Conservation (phyloP, 2,329 filamentous ascomycete genomes). For the Parafenestella ontariensis region DNA sequence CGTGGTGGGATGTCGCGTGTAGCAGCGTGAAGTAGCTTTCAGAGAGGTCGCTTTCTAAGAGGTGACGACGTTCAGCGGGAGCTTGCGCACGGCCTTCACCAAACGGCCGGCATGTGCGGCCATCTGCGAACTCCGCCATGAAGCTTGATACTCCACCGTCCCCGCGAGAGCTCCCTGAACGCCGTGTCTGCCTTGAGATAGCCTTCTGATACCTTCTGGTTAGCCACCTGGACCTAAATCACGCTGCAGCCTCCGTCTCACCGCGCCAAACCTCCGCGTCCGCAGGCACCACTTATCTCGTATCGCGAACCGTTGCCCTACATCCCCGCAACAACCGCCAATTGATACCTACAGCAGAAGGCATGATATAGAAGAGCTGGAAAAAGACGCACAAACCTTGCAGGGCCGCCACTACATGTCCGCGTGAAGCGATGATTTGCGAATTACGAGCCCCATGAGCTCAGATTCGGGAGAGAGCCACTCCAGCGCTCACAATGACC, state of each 20-base stretch:
- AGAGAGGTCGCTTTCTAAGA: slow-evolving; percentile 7
- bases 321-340: slow-evolving; percentile 14
- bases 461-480: slow-evolving; percentile 69
- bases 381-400: background rate
- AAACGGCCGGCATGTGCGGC: slow-evolving; percentile 8
- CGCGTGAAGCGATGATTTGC: slow-evolving; percentile 61
- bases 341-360: background rate
- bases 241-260: background rate
- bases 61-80: slow-evolving; percentile 25
- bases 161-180: background rate
- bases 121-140: slow-evolving; percentile 18
- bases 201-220: background rate
- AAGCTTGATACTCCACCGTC: slow-evolving; percentile 19
- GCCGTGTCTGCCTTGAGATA: background rate
- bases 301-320: slow-evolving; percentile 12
- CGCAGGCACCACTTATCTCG: slow-evolving; percentile 12
- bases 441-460: slow-evolving; percentile 68
- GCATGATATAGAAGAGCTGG: slow-evolving; percentile 6
- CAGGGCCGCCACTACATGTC: slow-evolving; percentile 15
- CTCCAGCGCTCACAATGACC: slow-evolving; percentile 63
- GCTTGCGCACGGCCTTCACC: slow-evolving; percentile 21
- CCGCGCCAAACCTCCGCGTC: background rate
- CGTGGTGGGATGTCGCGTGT: background rate
- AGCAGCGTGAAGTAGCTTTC: too few relatives aligned
- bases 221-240: too few relatives aligned